Evolutionary conservation across 139 green algal genomes (phyloP).

Genomic region (Picochlorum sp.): DNA sequence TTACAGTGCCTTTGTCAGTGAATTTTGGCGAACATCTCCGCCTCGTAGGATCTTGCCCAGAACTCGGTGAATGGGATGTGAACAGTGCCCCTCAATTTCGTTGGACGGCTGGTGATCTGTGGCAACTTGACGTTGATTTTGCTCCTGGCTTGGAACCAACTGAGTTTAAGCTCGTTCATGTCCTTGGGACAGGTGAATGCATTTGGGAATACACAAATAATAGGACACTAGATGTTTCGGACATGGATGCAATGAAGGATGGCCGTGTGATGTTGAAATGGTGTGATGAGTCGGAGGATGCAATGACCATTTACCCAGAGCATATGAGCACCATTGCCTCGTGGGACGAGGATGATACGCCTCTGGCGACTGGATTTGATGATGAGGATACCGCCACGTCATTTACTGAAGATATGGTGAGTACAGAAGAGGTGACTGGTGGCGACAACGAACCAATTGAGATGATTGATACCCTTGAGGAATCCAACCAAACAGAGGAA

Average conservation of each 20-base stretch:
- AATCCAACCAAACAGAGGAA: not conserved
- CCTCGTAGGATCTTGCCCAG: not conserved
- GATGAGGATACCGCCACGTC: not conserved
- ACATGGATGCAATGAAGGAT: not conserved
- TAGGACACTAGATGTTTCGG: not conserved
- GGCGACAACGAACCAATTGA: not conserved
- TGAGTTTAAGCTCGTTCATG: constrained; percentile 21
- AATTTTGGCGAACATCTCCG: constrained; percentile 14
- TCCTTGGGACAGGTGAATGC: not conserved
- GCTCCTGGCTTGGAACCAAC: not conserved
- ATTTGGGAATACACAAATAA: constrained; percentile 11
- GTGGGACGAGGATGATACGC: not conserved
- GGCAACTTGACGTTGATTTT: constrained; percentile 5
- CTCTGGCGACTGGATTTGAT: not conserved
- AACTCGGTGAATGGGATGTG: constrained; percentile 12
- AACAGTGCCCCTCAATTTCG: not conserved
- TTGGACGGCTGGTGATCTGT: constrained; percentile 11
- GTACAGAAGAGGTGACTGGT: no score
- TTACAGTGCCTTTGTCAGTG: not conserved
- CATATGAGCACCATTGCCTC: not conserved
- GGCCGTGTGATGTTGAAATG: not conserved
- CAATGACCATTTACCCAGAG: not conserved
- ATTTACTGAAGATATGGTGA: not conserved
- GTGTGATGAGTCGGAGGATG: constrained; percentile 1
- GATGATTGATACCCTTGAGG: not conserved